These are phyloP conservation scores for Medicago truncatula DNA, from an alignment of 306 rosid species.

Conservation along the genomic window MtrunA17r5.0-ANR NC_053044.1:12971501-12972000, in stretches of 20 bases:
- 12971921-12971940: slow-evolving; percentile 67
- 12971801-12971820: slow-evolving; percentile 22
- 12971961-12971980: slow-evolving; percentile 61
- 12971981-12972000: slow-evolving; percentile 52
- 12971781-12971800: slow-evolving; percentile 25
- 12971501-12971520: slow-evolving; percentile 68
- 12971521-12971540: slow-evolving; percentile 67
- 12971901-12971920: slow-evolving; percentile 76
- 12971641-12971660: slow-evolving; percentile 16
- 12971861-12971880: slow-evolving; percentile 77
- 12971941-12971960: slow-evolving; percentile 74
- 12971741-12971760: slow-evolving; percentile 98
- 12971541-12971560: slow-evolving; percentile 76
- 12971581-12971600: slow-evolving; percentile 84
- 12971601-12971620: neutral
- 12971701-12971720: slow-evolving; percentile 92
- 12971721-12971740: slow-evolving; percentile 94
- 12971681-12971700: slow-evolving; percentile 93
- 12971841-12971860: slow-evolving; percentile 47
- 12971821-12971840: slow-evolving; percentile 18
- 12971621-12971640: slow-evolving; percentile 34
- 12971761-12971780: slow-evolving; percentile 80
- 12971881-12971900: slow-evolving; percentile 94
- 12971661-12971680: slow-evolving; percentile 35
- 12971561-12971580: slow-evolving; percentile 97